Evolutionary conservation across 1,284 basidiomycete species (phyloP).

Genomic region (Tilletia indica): DNA sequence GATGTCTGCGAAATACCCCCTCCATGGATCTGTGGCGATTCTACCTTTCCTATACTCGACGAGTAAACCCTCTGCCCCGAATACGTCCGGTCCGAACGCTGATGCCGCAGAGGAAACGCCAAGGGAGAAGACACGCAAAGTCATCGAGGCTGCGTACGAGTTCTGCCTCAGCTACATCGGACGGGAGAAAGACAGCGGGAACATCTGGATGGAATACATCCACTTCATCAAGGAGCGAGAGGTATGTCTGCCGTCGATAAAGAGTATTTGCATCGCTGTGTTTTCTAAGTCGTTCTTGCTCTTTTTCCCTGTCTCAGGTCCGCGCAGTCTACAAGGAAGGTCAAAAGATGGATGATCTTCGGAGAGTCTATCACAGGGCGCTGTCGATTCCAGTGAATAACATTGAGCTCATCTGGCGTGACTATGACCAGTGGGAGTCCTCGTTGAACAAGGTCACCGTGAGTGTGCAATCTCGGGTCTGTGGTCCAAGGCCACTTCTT

Average conservation of each 20-base stretch:
- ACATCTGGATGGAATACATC: slow-evolving; percentile 69
- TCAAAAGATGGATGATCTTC: slow-evolving; percentile 87
- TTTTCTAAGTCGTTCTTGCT: background rate
- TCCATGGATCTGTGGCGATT: slow-evolving; percentile 83
- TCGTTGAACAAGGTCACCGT: slow-evolving; percentile 84
- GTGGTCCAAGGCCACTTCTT: background rate
- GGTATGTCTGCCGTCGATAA: slow-evolving; percentile 45
- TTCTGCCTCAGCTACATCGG: slow-evolving; percentile 88
- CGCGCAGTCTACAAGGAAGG: slow-evolving; percentile 72
- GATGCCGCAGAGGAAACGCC: slow-evolving; percentile 59
- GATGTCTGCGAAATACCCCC: slow-evolving; percentile 75
- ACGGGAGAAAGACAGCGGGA: slow-evolving; percentile 64
- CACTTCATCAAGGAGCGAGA: slow-evolving; percentile 78
- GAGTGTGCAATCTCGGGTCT: slow-evolving; percentile 31
- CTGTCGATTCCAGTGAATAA: slow-evolving; percentile 91
- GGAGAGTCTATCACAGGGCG: slow-evolving; percentile 88
- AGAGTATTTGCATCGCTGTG: background rate
- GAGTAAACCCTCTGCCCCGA: slow-evolving; percentile 53
- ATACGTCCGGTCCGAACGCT: slow-evolving; percentile 60
- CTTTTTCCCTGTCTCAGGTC: background rate
- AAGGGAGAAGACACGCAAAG: slow-evolving; percentile 65
- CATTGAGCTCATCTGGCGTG: slow-evolving; percentile 89
- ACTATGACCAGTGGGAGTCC: slow-evolving; percentile 90
- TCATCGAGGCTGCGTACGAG: slow-evolving; percentile 85
- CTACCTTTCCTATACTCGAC: slow-evolving; percentile 55